Base-by-base conservation (phyloP, 441 rosid genomes). In the Raphanus hybrid region DNA sequence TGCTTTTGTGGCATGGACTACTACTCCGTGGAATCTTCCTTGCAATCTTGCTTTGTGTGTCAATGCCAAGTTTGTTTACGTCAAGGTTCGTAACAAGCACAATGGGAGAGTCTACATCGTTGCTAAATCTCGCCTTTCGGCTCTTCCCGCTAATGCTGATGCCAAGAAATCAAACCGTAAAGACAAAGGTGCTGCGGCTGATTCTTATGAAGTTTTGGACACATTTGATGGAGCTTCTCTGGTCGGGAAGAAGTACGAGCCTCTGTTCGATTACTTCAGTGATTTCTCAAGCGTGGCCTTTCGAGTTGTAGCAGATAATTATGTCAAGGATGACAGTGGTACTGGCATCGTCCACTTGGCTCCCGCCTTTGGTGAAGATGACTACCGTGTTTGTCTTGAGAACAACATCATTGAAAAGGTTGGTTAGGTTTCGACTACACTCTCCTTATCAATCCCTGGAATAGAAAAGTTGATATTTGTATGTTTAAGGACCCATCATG, bases 281-380 rank as follows among this genome's bases (percentile, higher is more conserved):
- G 99, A 96, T 77, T 85, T 86, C 63, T 83, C 97, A 58, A 87
- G 79, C 75, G 80, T 69, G 7, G 98, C 97, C 41, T 96, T 94
- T 78, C 85, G 93, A 84, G 98, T 96, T 80, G 82, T 94, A 70
- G 97, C 92, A 8, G 99, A 96, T 86, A 87, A 85, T 85, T 94
- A 94, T 82, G 99, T 96, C 58, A 96, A 96, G 73, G 92, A 87
- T 84, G 98, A 90, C 71, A 92, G 93, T 81, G 99, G 98, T 82
- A 94, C 98, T 71, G 98, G 99, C 78, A 85, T 96, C 84, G 99
- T 94, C 57, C 98, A 96, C 54, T 90, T 94, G 82, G 98, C 99
- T 71, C 99, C 98, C 57, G 98, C 98, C 76, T 96, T 94, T 75
- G 99, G 99, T 80, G 99, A 96, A 82, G 99, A 96, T 62, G 99